Evolutionary conservation across 2,329 filamentous ascomycete genomes (phyloP).

Genomic region (Ophiostoma triangulosporum): DNA sequence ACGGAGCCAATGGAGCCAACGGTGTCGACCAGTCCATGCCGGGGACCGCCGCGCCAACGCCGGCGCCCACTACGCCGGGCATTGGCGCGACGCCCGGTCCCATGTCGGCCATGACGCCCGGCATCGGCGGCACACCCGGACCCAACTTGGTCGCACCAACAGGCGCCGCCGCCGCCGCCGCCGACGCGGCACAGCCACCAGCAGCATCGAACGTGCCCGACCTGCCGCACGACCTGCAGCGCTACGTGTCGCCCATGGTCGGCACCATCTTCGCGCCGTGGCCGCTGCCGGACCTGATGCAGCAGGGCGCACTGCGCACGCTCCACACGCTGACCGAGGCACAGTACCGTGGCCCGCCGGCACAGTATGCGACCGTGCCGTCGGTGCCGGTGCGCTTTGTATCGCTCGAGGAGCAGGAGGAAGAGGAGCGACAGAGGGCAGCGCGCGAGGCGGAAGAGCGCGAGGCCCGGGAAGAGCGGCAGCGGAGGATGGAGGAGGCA

Average conservation of each 20-base stretch:
- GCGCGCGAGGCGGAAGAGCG: conserved; percentile 23
- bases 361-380: conserved; percentile 35
- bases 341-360: neutral
- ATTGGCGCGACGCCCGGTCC: neutral
- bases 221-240: conserved; percentile 35
- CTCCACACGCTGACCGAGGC: conserved; percentile 38
- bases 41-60: conserved; percentile 10
- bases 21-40: neutral
- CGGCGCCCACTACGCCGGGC: conserved; percentile 9
- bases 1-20: neutral
- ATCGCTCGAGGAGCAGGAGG: conserved; percentile 36
- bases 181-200: neutral
- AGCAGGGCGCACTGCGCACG: conserved; percentile 50
- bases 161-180: neutral
- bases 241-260: conserved; percentile 41
- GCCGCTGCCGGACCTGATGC: conserved; percentile 59
- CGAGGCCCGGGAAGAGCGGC: conserved; percentile 31
- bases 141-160: conserved; percentile 1
- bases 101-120: neutral
- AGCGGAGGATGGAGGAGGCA: conserved; percentile 30
- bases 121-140: neutral
- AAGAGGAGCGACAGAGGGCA: conserved; percentile 36
- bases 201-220: conserved; percentile 18
- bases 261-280: conserved; percentile 59
- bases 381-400: conserved; percentile 29